Evolutionary conservation across 176 grass and related monocot genomes (phyloP).

Genomic region (Avena atlantica): DNA sequence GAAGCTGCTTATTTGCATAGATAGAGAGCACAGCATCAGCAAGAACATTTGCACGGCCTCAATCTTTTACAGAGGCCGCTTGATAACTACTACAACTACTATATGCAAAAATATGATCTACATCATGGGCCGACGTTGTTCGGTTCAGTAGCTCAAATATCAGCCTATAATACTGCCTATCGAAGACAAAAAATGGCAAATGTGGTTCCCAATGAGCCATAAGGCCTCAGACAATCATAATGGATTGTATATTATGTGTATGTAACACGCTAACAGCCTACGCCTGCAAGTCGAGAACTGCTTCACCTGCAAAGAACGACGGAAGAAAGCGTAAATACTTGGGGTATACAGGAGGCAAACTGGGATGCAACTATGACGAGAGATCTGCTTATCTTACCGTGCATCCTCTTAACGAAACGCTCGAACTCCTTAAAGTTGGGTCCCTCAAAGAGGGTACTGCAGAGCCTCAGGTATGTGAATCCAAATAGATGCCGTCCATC

Average conservation of each 20-base stretch:
- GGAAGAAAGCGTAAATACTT: not conserved
- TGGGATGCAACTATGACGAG: not conserved
- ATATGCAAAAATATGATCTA: slow-evolving; percentile 37
- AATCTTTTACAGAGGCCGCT: slow-evolving; percentile 1
- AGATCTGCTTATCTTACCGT: slow-evolving; percentile 57
- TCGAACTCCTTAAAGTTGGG: slow-evolving; percentile 78
- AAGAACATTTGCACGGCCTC: not conserved
- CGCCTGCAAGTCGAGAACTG: slow-evolving; percentile 60
- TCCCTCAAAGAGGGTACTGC: slow-evolving; percentile 61
- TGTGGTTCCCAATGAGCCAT: slow-evolving; percentile 5
- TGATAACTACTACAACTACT: not conserved
- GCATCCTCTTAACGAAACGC: slow-evolving; percentile 89
- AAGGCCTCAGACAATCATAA: slow-evolving; percentile 25
- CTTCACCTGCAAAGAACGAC: slow-evolving; percentile 59
- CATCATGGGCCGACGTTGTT: slow-evolving; percentile 36
- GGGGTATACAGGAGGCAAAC: not conserved
- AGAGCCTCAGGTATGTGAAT: slow-evolving; percentile 91
- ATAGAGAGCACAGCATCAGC: not conserved
- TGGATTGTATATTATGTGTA: slow-evolving; percentile 42
- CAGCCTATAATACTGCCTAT: slow-evolving; percentile 32
- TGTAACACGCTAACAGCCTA: slow-evolving; percentile 49
- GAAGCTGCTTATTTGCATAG: not conserved
- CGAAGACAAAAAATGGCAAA: slow-evolving; percentile 32
- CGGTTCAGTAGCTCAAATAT: slow-evolving; percentile 46
- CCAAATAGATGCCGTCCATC: slow-evolving; percentile 75